These are phyloP conservation scores for Acacia pycnantha DNA, from an alignment of 331 rosid genomes.

Conservation along the genomic window DNA sequence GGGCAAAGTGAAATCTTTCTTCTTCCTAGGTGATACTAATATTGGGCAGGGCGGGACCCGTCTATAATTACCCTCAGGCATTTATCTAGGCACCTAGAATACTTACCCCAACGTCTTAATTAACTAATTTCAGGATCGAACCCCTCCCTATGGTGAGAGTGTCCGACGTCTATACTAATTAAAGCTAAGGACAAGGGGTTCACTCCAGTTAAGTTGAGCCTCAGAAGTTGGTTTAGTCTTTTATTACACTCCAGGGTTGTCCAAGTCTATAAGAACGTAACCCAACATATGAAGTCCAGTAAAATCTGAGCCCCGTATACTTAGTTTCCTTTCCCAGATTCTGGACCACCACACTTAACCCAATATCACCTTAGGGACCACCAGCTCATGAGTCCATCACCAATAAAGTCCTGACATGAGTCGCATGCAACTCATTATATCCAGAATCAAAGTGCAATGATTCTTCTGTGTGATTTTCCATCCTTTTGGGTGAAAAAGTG, in stretches of 20 bases:
- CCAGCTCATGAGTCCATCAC: not conserved
- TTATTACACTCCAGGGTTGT: not conserved
- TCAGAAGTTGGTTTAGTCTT: not conserved
- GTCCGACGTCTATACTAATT: too few species aligned
- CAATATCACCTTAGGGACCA: not conserved
- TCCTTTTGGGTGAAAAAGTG: not conserved
- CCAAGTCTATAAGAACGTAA: not conserved
- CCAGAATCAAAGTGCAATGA: not conserved
- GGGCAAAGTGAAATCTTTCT: too few species aligned
- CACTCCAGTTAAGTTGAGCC: not conserved
- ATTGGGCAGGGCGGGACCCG: too few species aligned
- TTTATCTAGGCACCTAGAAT: too few species aligned
- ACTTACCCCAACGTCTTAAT: too few species aligned
- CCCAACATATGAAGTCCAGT: not conserved
- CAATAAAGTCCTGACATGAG: not conserved
- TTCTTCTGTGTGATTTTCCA: not conserved
- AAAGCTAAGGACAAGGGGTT: fast-evolving
- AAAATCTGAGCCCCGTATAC: not conserved
- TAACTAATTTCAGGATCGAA: too few species aligned
- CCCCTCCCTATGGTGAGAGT: too few species aligned
- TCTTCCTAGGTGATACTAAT: too few species aligned
- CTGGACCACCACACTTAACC: not conserved
- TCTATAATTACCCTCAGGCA: too few species aligned
- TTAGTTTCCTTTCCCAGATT: not conserved
- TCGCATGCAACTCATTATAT: not conserved